Evolutionary conservation across 495 filamentous ascomycete species (phyloP).

Genomic region (Articulospora tetracladia): DNA sequence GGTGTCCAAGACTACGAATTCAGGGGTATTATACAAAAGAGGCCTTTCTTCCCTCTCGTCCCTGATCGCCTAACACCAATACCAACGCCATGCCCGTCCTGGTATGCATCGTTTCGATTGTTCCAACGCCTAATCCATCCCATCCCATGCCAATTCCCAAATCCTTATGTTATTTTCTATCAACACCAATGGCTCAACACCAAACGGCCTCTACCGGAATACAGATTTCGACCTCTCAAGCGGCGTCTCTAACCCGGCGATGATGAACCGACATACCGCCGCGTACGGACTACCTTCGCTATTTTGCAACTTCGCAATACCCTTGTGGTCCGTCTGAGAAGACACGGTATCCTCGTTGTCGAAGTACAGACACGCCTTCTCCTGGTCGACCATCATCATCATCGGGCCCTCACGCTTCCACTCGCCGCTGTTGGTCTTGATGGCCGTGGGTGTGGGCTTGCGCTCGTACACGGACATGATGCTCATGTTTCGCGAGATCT

Average conservation of each 20-base stretch:
- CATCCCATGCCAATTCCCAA: not conserved
- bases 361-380: not conserved
- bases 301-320: not conserved
- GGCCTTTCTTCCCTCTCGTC: no score
- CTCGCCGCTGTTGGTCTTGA: not conserved
- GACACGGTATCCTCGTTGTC: not conserved
- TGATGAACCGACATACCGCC: not conserved
- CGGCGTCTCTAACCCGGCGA: not conserved
- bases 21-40: no score
- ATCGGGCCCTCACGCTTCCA: not conserved
- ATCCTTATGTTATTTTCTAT: not conserved
- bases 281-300: not conserved
- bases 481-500: not conserved
- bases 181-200: not conserved
- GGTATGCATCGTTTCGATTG: no score
- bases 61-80: no score
- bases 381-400: not conserved
- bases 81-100: no score
- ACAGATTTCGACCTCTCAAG: not conserved
- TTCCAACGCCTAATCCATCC: not conserved
- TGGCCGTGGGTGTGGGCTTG: not conserved
- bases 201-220: not conserved
- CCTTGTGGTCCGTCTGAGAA: not conserved
- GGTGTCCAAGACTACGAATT: no score
- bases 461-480: conserved; percentile 1